A percentile compares a stretch with the other conserved stretches of the same genome.
Evolutionary conservation across 2,329 filamentous ascomycete species (phyloP).

Genomic region (Apiospora hydei): DNA sequence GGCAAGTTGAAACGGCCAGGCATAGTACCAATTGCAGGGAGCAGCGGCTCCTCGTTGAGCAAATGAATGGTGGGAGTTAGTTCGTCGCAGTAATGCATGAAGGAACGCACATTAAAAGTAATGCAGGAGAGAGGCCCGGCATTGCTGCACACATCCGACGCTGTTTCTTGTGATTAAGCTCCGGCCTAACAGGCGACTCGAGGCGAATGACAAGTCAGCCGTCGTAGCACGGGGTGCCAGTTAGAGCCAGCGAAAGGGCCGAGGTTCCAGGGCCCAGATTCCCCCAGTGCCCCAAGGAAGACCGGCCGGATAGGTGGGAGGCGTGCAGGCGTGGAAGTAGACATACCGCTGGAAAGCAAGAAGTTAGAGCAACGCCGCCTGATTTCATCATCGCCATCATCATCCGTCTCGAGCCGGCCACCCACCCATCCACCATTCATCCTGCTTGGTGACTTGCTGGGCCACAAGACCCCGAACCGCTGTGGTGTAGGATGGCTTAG

Average conservation of each 20-base stretch:
- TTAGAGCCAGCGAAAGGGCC: not conserved
- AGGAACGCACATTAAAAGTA: not conserved
- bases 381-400: conserved; percentile 19
- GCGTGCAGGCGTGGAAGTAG: not conserved
- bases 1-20: conserved; percentile 7
- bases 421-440: conserved; percentile 1
- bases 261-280: conserved; percentile 2
- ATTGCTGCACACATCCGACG: conserved; percentile 20
- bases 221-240: conserved; percentile 8
- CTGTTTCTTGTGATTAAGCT: conserved; percentile 11
- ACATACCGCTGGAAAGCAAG: not conserved
- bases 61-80: not conserved
- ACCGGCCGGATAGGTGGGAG: not conserved
- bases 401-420: not conserved
- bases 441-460: conserved; percentile 18
- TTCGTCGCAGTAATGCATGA: not conserved
- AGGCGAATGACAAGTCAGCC: conserved; percentile 19
- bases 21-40: not conserved
- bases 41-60: not conserved
- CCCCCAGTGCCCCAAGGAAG: conserved; percentile 11
- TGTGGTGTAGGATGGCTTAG: not conserved
- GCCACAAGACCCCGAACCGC: conserved; percentile 17
- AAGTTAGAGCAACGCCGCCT: not conserved
- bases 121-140: conserved; percentile 8
- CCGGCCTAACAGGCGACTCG: not conserved